phyloP scores from a whole-genome alignment of 2,329 filamentous ascomycete species.

The Harringtonia lauricola region DNA sequence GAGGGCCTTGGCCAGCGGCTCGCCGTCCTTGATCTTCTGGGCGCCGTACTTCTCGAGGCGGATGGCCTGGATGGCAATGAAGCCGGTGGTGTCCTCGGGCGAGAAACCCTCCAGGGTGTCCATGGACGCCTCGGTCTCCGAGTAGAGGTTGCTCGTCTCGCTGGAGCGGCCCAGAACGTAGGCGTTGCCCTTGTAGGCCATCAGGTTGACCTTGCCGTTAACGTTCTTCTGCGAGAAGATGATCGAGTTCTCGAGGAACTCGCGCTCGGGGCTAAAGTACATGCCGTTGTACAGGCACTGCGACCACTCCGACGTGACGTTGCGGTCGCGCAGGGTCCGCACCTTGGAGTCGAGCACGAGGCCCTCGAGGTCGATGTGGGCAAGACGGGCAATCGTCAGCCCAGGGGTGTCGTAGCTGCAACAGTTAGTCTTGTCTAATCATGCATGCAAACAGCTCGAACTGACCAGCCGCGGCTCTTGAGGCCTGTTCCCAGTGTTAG shows the following conservation, averaged over 20 bases:
- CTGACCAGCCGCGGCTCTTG: conserved; percentile 73
- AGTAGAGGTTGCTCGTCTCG: conserved; percentile 36
- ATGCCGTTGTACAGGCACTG: conserved; percentile 28
- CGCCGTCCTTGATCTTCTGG: conserved; percentile 26
- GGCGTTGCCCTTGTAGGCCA: conserved; percentile 29
- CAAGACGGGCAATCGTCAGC: conserved; percentile 22
- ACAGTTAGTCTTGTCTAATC: conserved; percentile 4
- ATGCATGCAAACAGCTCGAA: conserved; percentile 58
- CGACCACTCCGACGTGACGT: conserved; percentile 40
- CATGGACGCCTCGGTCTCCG: conserved; percentile 37
- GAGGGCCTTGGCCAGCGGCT: conserved; percentile 5
- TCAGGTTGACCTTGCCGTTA: conserved; percentile 25
- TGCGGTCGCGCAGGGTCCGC: conserved; percentile 46
- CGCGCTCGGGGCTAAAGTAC: conserved; percentile 40
- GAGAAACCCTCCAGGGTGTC: conserved; percentile 33
- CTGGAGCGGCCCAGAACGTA: conserved; percentile 34
- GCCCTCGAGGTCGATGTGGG: conserved; percentile 35
- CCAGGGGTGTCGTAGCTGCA: not conserved
- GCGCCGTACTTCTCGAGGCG: conserved; percentile 45
- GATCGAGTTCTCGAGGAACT: conserved; percentile 54
- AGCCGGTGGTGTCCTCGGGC: conserved; percentile 32
- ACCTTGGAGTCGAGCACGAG: conserved; percentile 46
- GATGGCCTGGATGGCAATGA: conserved; percentile 61
- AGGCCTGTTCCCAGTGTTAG: conserved; percentile 37
- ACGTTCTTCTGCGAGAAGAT: conserved; percentile 45